Evolutionary conservation across 352 stramenopile species (phyloP), one percentile per base, ranked within the genome.

Genomic region (Phytophthora pisi): DNA sequence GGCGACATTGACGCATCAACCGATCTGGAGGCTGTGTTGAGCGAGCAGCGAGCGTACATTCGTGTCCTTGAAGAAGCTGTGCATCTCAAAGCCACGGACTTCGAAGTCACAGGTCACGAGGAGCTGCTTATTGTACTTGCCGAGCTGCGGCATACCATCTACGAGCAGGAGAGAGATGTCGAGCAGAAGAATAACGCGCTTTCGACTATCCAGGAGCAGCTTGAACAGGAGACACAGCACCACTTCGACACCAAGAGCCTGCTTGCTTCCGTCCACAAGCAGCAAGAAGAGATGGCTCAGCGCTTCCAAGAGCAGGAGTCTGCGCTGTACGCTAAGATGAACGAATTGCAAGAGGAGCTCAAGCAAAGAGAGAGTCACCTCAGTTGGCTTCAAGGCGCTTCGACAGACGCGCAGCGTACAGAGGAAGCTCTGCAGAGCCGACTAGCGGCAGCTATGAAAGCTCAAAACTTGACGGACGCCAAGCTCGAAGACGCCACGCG

Each of bases 111-210:
- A 3, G 86, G 84, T 3, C 85, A 95, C 51, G 87, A 92, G 61
- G 87, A 95, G 57, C 67, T 93, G 0, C 72, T 95, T 2, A 57
- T 93, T 11, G 85, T 95, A 9, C 71, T 95, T 11, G 82, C 82
- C 0, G 85, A 93, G 75, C 65, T 95, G 10, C 76, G 87, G 0
- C 85, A 95, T 42, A 93, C 85, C 3, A 89, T 92, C 28, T 91
- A 90, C 43, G 57, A 86, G 46, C 87, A 92, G 65, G 83, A 91
- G 40, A 80, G 83, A 23, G 79, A 88, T 36, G 46, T 91, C 6
- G 68, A 64, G 3, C 66, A 82, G 13, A 78, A 74, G 31, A 66
- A 31, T 20, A 46, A 20, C 7, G 5, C 56, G 10, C 9, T 80
- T n/a, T 42, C 43, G 1, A 40, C 43, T 10, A 18, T 61, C 3